These are phyloP conservation scores for Tricholomella constricta DNA, from an alignment of 768 basidiomycete species.

Conservation along the genomic window DNA sequence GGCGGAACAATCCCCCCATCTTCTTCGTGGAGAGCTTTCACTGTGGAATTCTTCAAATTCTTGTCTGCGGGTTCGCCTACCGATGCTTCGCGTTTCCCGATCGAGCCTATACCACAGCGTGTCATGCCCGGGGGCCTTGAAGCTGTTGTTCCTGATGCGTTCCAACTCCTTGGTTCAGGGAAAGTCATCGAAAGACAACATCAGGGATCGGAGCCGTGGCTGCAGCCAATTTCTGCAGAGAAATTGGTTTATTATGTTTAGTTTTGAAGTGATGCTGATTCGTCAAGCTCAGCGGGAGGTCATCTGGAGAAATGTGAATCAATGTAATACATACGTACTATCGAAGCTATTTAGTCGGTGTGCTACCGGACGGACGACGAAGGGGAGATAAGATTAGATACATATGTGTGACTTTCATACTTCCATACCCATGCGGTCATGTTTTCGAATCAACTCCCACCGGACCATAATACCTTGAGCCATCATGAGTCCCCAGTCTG, in stretches of 20 bases:
- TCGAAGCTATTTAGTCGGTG: no score
- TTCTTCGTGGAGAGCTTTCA: conserved; percentile 28
- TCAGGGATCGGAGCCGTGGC: conserved; percentile 17
- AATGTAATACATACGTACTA: no score
- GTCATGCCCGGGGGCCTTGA: conserved; percentile 35
- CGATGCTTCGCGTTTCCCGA: conserved; percentile 23
- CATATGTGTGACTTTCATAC: no score
- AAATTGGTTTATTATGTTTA: conserved; percentile 30
- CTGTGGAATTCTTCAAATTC: conserved; percentile 33
- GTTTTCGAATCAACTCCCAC: no score
- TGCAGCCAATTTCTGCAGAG: conserved; percentile 33
- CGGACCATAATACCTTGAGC: neutral
- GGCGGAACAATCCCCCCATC: conserved; percentile 25
- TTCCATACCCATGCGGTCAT: no score
- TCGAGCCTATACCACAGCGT: conserved; percentile 28
- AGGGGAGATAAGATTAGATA: neutral
- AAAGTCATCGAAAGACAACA: conserved; percentile 25
- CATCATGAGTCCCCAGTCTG: conserved; percentile 23
- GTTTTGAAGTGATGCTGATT: neutral
- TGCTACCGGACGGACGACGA: no score
- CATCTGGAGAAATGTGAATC: no score
- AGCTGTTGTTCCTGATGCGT: conserved; percentile 27
- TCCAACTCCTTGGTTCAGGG: conserved; percentile 30
- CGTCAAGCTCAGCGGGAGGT: no score
- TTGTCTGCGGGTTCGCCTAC: conserved; percentile 23